Base-by-base conservation (phyloP, 305 asterid genomes). In the Rubia occidens region DNA sequence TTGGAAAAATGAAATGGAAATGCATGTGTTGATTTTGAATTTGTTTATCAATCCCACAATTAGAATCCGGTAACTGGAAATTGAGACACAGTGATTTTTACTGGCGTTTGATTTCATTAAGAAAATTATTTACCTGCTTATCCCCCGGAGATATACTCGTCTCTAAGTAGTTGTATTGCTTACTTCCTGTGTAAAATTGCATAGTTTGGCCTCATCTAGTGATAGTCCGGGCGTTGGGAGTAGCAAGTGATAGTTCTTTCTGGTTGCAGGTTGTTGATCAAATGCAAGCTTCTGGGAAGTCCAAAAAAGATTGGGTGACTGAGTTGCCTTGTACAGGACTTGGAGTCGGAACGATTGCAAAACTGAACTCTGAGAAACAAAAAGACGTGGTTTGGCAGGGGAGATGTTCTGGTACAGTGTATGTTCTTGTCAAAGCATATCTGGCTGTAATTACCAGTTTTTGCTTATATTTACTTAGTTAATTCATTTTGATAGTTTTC, bases 341-440 rank as follows among this genome's bases (percentile, higher is more conserved):
- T 76, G 96, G 96, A 75, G 81, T 49, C 64, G 88, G 77, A 79
- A 95, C 89, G 65, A 77, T 91, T 35, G 78, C 78, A 80, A 79
- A 81, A 74, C 77, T 95, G 98, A 88, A 84, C 80, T 82, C 80
- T 43, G 95, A 85, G 85, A 95, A 95, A 80, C 85, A 76, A 76
- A 91, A 95, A 58, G 99, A 95, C 71, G 91, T 60, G 71, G 82
- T 72, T 5, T 95, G 99, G 99, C 93, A 91, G 84, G 99, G 99
- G 64, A 95, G 82, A 80, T 95, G 99, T 81, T 95, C 99, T 69
- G 99, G 99, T 78, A 89, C 98, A 86, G 96, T 95, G 99, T 91
- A 94, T 72, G 99, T 83, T 75, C 71, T 62, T 59, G 17, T 64
- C 75, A 64, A 71, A 70, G 56, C 55, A 67, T 77, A 42, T 35